A percentile compares a stretch with the other conserved stretches of the same genome.
These are phyloP conservation scores for Kazachstania bromeliacearum DNA, from an alignment of 805 yeast species.

Conservation along the genomic window DNA sequence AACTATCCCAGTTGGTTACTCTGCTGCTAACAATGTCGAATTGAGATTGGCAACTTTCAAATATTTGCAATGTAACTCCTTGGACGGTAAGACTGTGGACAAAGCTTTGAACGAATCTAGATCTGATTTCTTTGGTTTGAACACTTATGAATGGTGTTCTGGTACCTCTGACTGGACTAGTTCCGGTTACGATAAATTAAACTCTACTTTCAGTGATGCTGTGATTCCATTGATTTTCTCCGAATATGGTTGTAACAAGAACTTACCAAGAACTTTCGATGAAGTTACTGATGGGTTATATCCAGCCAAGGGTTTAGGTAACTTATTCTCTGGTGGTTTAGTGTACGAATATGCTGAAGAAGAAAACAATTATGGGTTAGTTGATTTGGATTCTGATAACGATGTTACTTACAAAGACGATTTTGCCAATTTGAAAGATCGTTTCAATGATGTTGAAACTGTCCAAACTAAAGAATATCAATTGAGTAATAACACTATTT, in stretches of 20 bases:
- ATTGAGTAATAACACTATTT: constrained; percentile 25
- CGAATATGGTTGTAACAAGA: constrained; percentile 77
- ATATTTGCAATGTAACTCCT: constrained; percentile 69
- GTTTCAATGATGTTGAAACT: constrained; percentile 31
- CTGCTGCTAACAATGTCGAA: constrained; percentile 77
- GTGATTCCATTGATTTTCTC: constrained; percentile 62
- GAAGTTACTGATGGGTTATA: constrained; percentile 64
- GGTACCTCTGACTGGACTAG: constrained; percentile 45
- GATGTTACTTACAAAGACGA: constrained; percentile 38
- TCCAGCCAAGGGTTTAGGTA: constrained; percentile 44
- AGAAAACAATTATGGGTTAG: constrained; percentile 69
- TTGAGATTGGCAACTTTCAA: constrained; percentile 67
- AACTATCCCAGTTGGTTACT: constrained; percentile 87
- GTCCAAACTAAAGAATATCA: constrained; percentile 33
- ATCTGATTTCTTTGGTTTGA: constrained; percentile 81
- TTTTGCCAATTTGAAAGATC: constrained; percentile 40
- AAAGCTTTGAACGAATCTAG: constrained; percentile 49
- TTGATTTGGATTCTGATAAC: constrained; percentile 38
- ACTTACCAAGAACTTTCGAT: constrained; percentile 72
- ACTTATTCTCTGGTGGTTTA: constrained; percentile 76
- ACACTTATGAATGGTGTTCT: constrained; percentile 87
- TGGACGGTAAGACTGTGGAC: constrained; percentile 37
- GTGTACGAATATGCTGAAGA: constrained; percentile 89
- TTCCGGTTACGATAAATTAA: constrained; percentile 61
- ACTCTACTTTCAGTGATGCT: constrained; percentile 47